Evolutionary conservation across 768 basidiomycete genomes (phyloP).

Genomic region (Termitomyces sp.): DNA sequence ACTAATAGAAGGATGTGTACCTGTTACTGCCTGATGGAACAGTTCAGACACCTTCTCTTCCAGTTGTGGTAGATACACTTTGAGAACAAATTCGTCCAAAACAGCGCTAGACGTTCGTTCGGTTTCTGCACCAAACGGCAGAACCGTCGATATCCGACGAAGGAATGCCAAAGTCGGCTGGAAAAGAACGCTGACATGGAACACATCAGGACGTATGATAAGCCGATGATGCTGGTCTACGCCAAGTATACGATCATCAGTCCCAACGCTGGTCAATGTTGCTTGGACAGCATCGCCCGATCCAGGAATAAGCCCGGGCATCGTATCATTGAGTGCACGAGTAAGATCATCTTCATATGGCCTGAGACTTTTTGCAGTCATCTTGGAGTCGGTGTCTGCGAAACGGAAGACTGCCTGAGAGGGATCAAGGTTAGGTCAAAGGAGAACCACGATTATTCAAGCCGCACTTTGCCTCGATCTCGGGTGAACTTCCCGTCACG

Average conservation of each 20-base stretch:
- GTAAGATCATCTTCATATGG: constrained; percentile 83
- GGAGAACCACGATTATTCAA: not conserved
- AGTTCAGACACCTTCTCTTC: constrained; percentile 89
- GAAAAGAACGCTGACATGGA: constrained; percentile 93
- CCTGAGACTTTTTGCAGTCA: constrained; percentile 62
- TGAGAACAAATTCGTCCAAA: constrained; percentile 89
- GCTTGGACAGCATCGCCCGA: constrained; percentile 62
- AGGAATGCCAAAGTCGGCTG: constrained; percentile 89
- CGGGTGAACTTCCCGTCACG: constrained; percentile 76
- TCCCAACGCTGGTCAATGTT: constrained; percentile 54
- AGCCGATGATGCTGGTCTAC: constrained; percentile 79
- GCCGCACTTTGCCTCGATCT: constrained; percentile 71
- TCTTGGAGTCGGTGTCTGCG: constrained; percentile 81
- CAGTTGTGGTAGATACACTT: constrained; percentile 89
- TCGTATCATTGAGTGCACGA: constrained; percentile 79
- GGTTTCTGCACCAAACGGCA: constrained; percentile 71
- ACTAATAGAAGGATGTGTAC: constrained; percentile 30
- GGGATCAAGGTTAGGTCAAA: not conserved
- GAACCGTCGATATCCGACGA: constrained; percentile 60
- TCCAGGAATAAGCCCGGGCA: constrained; percentile 87
- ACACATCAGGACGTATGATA: constrained; percentile 87
- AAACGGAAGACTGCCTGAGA: constrained; percentile 85
- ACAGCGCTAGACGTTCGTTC: constrained; percentile 65
- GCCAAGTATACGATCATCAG: constrained; percentile 72
- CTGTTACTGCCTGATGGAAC: constrained; percentile 82